Evolutionary conservation across 306 rosid species (phyloP), one percentile per base, ranked within the genome.

Genomic region (Calophaca sinica): DNA sequence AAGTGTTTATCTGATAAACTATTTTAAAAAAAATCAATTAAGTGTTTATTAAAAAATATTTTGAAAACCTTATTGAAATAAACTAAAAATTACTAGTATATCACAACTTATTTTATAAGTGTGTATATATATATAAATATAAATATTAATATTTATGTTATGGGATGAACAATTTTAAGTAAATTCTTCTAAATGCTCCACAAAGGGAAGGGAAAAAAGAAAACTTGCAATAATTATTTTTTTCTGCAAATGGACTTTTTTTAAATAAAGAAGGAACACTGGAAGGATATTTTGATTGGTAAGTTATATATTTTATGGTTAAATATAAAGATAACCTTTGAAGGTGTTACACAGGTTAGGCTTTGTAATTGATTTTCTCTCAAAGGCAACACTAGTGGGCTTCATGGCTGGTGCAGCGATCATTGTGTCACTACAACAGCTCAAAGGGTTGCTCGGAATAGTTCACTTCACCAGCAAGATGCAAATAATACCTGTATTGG

Each of bases 381-480:
- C 99, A 51, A 96, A 90, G 88, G 94, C 99, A 73, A 96, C 99
- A 5, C 62, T 96, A 31, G 89, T 96, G 42, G 99, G 98, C 15
- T 92, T 96, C 84, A 96, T 89, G 93, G 99, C 96, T 0, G 99
- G 99, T 13, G 97, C 99, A n/a, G 97, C 99, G 5, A 90, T 96
- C 31, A 92, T 96, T 76, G 99, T 96, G 58, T 89, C 97, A 26
- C 65, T 96, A 53, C 99, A 96, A 50, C 99, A 92, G 65, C 87
- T 92, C 15, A 96, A 96, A 84, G 98, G 97, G 74, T 86, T 92
- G 68, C 96, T 96, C 46, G 99, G 99, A 72, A 90, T 92, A 20
- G 76, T 60, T 68, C 96, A 90, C 64, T 96, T 92, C 87, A 88
- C 98, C 8, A 71, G 65, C 81, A 90, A 92, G 82, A 96, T 96